Base-by-base conservation (phyloP, 345 rosid genomes). In the Pistacia atlantica region DNA sequence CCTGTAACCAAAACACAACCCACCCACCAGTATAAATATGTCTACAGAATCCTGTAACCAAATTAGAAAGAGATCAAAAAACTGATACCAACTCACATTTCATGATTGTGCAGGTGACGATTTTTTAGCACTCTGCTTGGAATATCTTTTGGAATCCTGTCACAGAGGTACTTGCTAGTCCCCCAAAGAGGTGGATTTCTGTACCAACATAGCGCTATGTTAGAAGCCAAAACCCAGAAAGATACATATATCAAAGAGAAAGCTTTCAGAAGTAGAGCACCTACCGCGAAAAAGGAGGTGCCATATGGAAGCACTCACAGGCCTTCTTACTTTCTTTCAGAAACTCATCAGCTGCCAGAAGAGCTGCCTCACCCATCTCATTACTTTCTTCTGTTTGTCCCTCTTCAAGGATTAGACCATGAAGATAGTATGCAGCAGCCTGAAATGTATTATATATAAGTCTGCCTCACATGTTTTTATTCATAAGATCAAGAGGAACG, bases 351-450 rank as follows among this genome's bases (percentile, higher is more conserved):
- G 95, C 89, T 65, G 91, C 89, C 79, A 78, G 89, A 67, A 91
- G 76, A 58, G 93, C 90, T 62, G 91, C 89, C 16, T 55, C 86
- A 56, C 91, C 89, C 86, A 87, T 89, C 71, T 79, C 86, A 48
- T 77, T 84, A 38, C 83, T 83, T 82, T 79, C 86, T 75, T 86
- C 93, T 0, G 91, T 85, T 78, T 85, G 86, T 46, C 91, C 91
- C 56, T 89, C 95, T 1, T 89, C 89, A 14, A 91, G 90, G 69
- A 91, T 87, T 80, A 87, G 70, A 57, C 95, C 91, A 35, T 91
- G 93, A 57, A 87, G 81, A 78, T 89, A 89, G 71, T 91, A 91
- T 64, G 95, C 95, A 54, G 85, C 86, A 54, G 91, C 93, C 95
- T 91, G 88, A 55, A 80, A 69, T 18, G 57, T 55, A 61, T 38